Evolutionary conservation across 2,329 filamentous ascomycete genomes (phyloP).

Genomic region (Bipolaris bicolor): DNA sequence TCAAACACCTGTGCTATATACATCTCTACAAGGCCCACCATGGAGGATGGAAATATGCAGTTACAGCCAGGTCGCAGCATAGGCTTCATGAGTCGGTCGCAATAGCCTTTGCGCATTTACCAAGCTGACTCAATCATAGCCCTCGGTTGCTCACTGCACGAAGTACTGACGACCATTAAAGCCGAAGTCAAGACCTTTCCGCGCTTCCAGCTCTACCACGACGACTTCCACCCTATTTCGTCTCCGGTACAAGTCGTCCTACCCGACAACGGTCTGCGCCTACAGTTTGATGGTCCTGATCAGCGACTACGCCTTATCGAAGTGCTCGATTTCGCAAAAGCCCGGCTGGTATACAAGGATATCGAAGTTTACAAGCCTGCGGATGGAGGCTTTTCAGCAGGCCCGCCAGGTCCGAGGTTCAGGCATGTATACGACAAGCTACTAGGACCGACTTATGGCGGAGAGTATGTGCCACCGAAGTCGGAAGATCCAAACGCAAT

Average conservation of each 20-base stretch:
- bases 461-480: constrained; percentile 80
- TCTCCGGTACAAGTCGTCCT: constrained; percentile 78
- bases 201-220: constrained; percentile 82
- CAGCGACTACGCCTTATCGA: constrained; percentile 91
- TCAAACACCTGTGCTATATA: background rate
- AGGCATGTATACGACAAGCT: constrained; percentile 89
- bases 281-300: constrained; percentile 92
- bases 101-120: background rate
- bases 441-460: constrained; percentile 92
- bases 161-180: constrained; percentile 85
- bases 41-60: constrained; percentile 44
- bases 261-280: constrained; percentile 82
- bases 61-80: constrained; percentile 40
- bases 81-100: constrained; percentile 49
- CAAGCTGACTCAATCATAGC: constrained; percentile 58
- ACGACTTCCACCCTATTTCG: constrained; percentile 73
- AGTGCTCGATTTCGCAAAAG: constrained; percentile 86
- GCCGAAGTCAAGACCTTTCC: constrained; percentile 83
- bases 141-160: constrained; percentile 89
- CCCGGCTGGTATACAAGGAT: constrained; percentile 79
- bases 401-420: constrained; percentile 72
- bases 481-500: constrained; percentile 58
- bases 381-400: constrained; percentile 38
- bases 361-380: constrained; percentile 75
- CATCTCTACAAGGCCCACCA: constrained; percentile 14